Evolutionary conservation across 2,329 filamentous ascomycete species (phyloP), one percentile per base, ranked within the genome.

Genomic region (Davidsoniella australis): DNA sequence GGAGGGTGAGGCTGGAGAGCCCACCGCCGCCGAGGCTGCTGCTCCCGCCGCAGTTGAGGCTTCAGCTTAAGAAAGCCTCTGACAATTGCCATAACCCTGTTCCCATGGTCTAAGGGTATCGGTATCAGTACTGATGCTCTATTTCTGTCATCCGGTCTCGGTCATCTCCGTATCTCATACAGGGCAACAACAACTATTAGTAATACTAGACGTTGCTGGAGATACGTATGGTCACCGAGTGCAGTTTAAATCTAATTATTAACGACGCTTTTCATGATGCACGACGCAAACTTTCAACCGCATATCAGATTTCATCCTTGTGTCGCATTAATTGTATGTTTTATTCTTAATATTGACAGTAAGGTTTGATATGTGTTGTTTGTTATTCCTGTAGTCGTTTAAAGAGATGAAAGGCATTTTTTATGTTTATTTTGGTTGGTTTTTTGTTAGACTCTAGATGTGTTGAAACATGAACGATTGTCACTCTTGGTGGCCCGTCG

Each of bases 221-320:
- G 47, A 48, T 37, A 36, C 23, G 10, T 20, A 17, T 16, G 40
- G 40, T n/a, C 7, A 38, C 40, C 24, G 20, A 38, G 26, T 43
- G 42, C 50, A 52, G 45, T 41, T 47, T 52, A 52, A 47, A 52
- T 48, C 42, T 52, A 52, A 52, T 52, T 52, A 47, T 52, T 52
- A 52, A 52, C 46, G 50, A 52, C 41, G 37, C 42, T 51, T 44
- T 52, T 52, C 18, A 52, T 48, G 50, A 52, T 37, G 50, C 41
- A 49, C 18, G 41, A 52, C 33, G 26, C 29, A 33, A 33, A 33
- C 29, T 33, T 33, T 33, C 8, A 33, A 33, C 29, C 3, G 29
- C 29, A 33, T 12, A 33, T 33, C 29, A 33, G 12, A 33, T 33
- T 33, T 33, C 20, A 9, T 9, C 29, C 29, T 12, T 33, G 29